Evolutionary conservation across 2,329 filamentous ascomycete species (phyloP), one percentile per base, ranked within the genome.

Genomic region (Colletotrichum sansevieriae): DNA sequence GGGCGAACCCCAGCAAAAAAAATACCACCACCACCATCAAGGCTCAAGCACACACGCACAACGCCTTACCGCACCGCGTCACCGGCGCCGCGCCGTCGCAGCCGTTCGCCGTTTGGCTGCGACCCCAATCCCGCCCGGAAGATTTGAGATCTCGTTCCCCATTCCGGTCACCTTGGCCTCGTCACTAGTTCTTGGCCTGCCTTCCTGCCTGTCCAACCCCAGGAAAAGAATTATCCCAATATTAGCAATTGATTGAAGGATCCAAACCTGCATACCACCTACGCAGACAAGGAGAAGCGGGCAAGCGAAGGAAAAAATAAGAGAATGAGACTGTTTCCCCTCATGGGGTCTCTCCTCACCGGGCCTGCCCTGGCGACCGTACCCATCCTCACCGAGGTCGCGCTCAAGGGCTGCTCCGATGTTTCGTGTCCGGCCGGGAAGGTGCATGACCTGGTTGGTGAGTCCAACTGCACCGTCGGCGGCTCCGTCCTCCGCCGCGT

Each of bases 401-500:
- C 66, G 5, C 56, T 69, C 25, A 43, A 37, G 35, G 62, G 66
- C 55, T 69, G 66, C 49, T 62, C 61, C 66, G 62, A 69, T 35
- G 49, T 69, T 8, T 59, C 55, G 25, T 69, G 66, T 20, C 66
- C 66, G 66, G 22, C 56, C 62, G 66, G 62, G 35, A 43, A 51
- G 39, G 66, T 55, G 41, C 41, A 56, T 12, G 62, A 69, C 49
- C 43, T 69, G 22, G 66, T 69, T 55, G 62, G 66, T 55, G 66
- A 69, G 55, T 69, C 66, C 15, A 69, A 69, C 62, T 69, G 66
- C 49, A 66, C 66, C 35, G n/a, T 69, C 62, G 66, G 54, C 62
- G 62, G 66, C 49, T 65, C 66, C 62, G 49, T 66, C 49, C 62
- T 69, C 55, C 66, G 66, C 62, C 66, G 66, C 43, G 49, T 69